Percentiles rank a stretch among this genome's conserved stretches.
phyloP scores from a whole-genome alignment of 176 grass and related monocot genomes.

The Oryza longistaminata region DNA sequence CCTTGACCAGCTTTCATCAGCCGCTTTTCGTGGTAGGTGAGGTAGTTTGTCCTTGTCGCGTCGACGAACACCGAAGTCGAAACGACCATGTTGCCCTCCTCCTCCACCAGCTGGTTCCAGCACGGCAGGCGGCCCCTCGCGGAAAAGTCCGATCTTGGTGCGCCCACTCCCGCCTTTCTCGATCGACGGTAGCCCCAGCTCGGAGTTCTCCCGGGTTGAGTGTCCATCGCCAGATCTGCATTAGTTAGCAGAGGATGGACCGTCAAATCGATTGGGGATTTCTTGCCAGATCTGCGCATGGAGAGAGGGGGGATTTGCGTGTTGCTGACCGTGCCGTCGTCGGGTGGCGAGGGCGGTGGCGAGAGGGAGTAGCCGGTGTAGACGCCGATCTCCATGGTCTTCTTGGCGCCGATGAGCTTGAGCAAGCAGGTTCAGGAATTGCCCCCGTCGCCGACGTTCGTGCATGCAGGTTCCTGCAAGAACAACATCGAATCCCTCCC shows the following conservation, averaged over 20 bases:
- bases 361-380: slow-evolving; percentile 98
- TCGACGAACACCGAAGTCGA: slow-evolving; percentile 96
- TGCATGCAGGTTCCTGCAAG: slow-evolving; percentile 82
- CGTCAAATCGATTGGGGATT: not conserved
- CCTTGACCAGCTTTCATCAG: slow-evolving; percentile 86
- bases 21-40: slow-evolving; percentile 95
- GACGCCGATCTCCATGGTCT: slow-evolving; percentile 99
- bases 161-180: slow-evolving; percentile 83
- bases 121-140: slow-evolving; percentile 79
- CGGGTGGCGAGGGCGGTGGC: slow-evolving; percentile 89
- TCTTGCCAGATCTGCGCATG: not conserved
- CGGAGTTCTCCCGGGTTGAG: slow-evolving; percentile 95
- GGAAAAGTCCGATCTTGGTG: slow-evolving; percentile 99
- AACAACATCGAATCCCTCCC: not conserved
- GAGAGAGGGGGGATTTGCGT: too few relatives aligned
- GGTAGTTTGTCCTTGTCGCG: slow-evolving; percentile 99
- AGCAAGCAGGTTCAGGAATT: slow-evolving; percentile 87
- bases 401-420: slow-evolving; percentile 92
- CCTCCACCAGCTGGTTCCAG: slow-evolving; percentile 71
- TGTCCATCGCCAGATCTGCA: slow-evolving; percentile 97
- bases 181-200: slow-evolving; percentile 78
- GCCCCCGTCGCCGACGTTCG: slow-evolving; percentile 81
- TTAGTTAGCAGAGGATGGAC: not conserved
- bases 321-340: slow-evolving; percentile 76
- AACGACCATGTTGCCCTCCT: slow-evolving; percentile 58